A percentile compares a stretch with the other conserved stretches of the same genome.
phyloP scores from a whole-genome alignment of 129 eudicot species.

The Apium graveolens region DNA sequence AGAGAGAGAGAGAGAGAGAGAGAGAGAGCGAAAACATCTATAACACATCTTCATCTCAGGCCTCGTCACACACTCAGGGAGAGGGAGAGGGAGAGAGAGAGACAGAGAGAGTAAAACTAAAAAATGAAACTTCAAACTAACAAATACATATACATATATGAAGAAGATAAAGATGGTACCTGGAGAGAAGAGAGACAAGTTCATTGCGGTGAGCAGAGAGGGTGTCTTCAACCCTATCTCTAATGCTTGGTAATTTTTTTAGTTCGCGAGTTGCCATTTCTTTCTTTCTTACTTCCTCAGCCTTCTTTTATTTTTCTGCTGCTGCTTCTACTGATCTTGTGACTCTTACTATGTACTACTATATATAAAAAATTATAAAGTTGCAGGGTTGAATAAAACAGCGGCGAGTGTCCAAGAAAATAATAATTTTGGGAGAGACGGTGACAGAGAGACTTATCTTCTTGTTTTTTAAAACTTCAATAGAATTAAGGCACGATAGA shows the following conservation, averaged over 20 bases:
- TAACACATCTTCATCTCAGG: neutral
- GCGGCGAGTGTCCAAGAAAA: neutral
- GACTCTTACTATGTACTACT: too few species aligned
- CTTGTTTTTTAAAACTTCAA: neutral
- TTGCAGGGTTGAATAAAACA: neutral
- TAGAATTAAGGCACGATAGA: neutral
- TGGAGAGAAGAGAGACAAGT: constrained; percentile 82
- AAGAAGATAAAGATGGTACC: constrained; percentile 24
- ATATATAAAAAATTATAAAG: too few species aligned
- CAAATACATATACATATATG: neutral
- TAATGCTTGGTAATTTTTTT: constrained; percentile 52
- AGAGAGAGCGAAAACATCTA: neutral
- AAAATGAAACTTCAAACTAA: neutral
- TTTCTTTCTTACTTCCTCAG: neutral
- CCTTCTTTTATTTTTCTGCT: neutral
- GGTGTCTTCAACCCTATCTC: constrained; percentile 80
- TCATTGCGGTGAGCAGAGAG: constrained; percentile 85
- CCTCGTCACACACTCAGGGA: neutral
- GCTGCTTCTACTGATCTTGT: neutral
- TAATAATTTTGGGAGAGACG: neutral
- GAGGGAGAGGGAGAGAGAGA: too few species aligned
- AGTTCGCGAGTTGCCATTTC: constrained; percentile 54
- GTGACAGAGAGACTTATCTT: neutral
- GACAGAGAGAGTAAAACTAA: neutral
- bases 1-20: neutral